Base-by-base conservation (phyloP, 352 stramenopile genomes). In the Globisporangium paddicum region DNA sequence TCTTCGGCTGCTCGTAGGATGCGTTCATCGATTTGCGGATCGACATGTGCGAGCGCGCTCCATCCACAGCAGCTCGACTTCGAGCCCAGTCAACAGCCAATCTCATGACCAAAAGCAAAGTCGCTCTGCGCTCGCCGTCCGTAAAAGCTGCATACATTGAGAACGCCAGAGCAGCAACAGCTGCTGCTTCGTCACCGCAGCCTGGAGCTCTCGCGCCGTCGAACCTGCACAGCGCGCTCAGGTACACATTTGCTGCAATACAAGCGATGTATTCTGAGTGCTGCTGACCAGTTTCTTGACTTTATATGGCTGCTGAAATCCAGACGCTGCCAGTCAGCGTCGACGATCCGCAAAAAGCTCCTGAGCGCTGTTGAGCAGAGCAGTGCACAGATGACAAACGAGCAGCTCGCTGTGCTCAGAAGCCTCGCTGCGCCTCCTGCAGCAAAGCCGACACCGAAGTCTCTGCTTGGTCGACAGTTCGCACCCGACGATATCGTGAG, bases 291-390 rank as follows among this genome's bases (percentile, higher is more conserved):
- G 3, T 18, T 21, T 21, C 14, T 11, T 44, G 16, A 44, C 13
- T 44, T 44, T 44, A 18, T 21, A 19, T 35, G 11, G 13, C 7
- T 21, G 10, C 32, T 37, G 18, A 13, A 23, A n/a, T 21, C 6
- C 18, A 89, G 82, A 50, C 70, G 82, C 21, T 90, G 79, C 40
- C 74, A 84, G 40, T 91, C 82, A 0, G 82, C 82, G 2, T 89
- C 82, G 11, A 71, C 67, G 34, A 70, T 91, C 11, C 73, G 82
- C 18, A 86, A 85, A 53, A 84, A 86, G n/a, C 72, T 91, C 38
- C 69, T 80, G 3, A 55, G 72, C 35, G 79, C 77, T 1, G 71
- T 87, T 23, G 77, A 88, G 35, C 73, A 81, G 40, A 74, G 79
- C 34, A 67, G 52, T 41, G 75, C 53, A 46, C 66, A 28, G 47